phyloP scores from a whole-genome alignment of 768 basidiomycete genomes.

The Chalciporus chontae region DNA sequence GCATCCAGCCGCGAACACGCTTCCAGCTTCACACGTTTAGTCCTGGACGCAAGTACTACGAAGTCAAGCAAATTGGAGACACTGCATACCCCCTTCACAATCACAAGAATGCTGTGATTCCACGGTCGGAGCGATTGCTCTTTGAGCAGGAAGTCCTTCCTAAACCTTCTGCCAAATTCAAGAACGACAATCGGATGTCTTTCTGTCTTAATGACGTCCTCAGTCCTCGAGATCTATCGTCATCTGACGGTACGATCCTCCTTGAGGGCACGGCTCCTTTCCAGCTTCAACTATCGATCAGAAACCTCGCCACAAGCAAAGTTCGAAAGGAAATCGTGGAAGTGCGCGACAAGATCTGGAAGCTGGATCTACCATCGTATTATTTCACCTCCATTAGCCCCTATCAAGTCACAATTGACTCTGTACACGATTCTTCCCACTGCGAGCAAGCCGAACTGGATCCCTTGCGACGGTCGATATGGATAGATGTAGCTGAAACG shows the following conservation, averaged over 20 bases:
- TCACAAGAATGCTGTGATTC: constrained; percentile 58
- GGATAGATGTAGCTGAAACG: constrained; percentile 95
- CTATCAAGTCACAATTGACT: constrained; percentile 75
- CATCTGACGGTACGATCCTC: constrained; percentile 52
- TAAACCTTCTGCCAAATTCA: constrained; percentile 80
- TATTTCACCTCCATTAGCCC: constrained; percentile 76
- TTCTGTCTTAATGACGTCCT: constrained; percentile 77
- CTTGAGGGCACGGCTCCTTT: constrained; percentile 89
- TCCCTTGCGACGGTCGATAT: constrained; percentile 56
- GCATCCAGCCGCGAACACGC: constrained; percentile 74
- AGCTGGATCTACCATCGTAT: constrained; percentile 64
- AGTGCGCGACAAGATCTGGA: constrained; percentile 58
- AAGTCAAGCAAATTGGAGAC: constrained; percentile 87
- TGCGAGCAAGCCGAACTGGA: constrained; percentile 76
- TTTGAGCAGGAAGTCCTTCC: constrained; percentile 85
- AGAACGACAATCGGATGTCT: constrained; percentile 56
- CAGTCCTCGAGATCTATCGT: constrained; percentile 47
- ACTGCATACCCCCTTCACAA: constrained; percentile 76
- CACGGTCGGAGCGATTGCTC: constrained; percentile 62
- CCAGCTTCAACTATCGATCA: constrained; percentile 67
- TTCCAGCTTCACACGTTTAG: constrained; percentile 78
- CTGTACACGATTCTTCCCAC: constrained; percentile 72
- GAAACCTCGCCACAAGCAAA: constrained; percentile 70
- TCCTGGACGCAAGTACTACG: constrained; percentile 82
- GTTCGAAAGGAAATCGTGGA: constrained; percentile 55